phyloP scores from a whole-genome alignment of 2,329 filamentous ascomycete species.

The Colletotrichum falcatum region DNA sequence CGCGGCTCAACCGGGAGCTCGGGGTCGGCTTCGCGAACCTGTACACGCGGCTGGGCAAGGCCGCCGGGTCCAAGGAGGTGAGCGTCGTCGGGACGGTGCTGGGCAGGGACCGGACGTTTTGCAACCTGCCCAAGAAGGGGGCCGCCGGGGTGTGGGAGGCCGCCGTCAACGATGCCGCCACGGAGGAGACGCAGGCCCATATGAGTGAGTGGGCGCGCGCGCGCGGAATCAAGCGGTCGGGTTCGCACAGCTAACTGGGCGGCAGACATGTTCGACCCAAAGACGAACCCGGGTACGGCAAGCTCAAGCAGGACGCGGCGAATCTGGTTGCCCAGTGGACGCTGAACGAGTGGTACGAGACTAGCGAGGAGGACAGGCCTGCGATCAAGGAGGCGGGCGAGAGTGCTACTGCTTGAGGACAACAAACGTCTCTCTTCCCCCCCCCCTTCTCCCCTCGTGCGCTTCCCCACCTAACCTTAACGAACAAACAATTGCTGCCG shows the following conservation, averaged over 20 bases:
- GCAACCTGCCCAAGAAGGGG: conserved; percentile 76
- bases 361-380: conserved; percentile 55
- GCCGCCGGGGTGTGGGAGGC: conserved; percentile 71
- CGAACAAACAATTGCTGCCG: conserved; percentile 2
- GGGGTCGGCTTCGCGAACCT: conserved; percentile 85
- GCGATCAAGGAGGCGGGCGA: conserved; percentile 38
- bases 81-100: conserved; percentile 69
- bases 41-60: conserved; percentile 84
- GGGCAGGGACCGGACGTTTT: conserved; percentile 85
- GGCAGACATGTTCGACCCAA: conserved; percentile 78
- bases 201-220: conserved; percentile 64
- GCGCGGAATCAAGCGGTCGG: too few relatives aligned
- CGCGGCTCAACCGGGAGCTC: conserved; percentile 72
- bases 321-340: conserved; percentile 75
- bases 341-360: conserved; percentile 74
- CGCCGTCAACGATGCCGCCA: conserved; percentile 81
- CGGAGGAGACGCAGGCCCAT: conserved; percentile 85
- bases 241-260: conserved; percentile 32
- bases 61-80: conserved; percentile 66
- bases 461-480: neutral
- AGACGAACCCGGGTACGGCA: conserved; percentile 78
- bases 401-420: conserved; percentile 25
- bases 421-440: neutral
- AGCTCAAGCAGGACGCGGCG: conserved; percentile 73
- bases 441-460: neutral